Percentiles rank a stretch among this genome's conserved stretches.
Conservation (phyloP, 2,329 filamentous ascomycete genomes). For the Colletotrichum eremochloae region DNA sequence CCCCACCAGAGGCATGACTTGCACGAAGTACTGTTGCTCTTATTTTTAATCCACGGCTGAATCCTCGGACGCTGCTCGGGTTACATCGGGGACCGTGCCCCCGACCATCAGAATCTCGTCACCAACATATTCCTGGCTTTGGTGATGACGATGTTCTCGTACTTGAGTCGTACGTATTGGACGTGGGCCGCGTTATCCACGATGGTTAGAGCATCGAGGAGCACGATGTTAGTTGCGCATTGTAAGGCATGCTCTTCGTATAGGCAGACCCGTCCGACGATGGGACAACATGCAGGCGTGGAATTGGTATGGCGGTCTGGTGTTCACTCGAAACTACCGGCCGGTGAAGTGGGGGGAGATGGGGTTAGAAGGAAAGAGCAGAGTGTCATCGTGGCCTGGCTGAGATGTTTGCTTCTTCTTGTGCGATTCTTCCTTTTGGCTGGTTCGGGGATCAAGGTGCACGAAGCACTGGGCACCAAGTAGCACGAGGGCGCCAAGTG, state of each 20-base stretch:
- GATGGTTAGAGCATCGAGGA: not conserved
- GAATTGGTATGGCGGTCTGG: not conserved
- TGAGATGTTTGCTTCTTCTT: conserved; percentile 37
- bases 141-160: conserved; percentile 29
- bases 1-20: not conserved
- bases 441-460: conserved; percentile 12
- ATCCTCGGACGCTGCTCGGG: conserved; percentile 14
- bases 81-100: conserved; percentile 18
- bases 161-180: conserved; percentile 28
- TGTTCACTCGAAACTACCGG: conserved; percentile 24
- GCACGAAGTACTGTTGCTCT: not conserved
- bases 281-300: not conserved
- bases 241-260: conserved; percentile 31
- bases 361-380: conserved; percentile 3
- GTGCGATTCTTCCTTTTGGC: conserved; percentile 21
- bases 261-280: conserved; percentile 23
- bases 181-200: not conserved
- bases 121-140: not conserved
- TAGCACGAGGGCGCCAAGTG: conserved; percentile 31
- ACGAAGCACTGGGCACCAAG: conserved; percentile 4
- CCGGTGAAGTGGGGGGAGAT: conserved; percentile 14
- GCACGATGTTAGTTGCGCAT: conserved; percentile 6
- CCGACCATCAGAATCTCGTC: conserved; percentile 22
- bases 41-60: conserved; percentile 12
- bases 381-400: conserved; percentile 28